These are phyloP conservation scores for Aspergillus brunneoviolaceus DNA, from an alignment of 2,329 filamentous ascomycete species.

Conservation along the genomic window DNA sequence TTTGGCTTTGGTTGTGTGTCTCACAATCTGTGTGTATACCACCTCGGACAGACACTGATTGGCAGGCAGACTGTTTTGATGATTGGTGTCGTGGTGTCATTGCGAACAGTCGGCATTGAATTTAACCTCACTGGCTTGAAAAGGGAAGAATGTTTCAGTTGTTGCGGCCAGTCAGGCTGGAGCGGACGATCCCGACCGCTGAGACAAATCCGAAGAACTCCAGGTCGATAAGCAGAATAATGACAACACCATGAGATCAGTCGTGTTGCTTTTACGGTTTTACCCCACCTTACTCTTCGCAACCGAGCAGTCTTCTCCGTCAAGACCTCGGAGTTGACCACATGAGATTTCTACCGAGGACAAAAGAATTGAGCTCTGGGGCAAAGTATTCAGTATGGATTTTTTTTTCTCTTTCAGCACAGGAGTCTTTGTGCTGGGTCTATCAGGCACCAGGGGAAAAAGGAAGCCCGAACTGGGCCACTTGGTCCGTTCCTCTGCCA, in stretches of 20 bases:
- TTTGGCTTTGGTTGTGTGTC: background rate
- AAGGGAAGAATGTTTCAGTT: background rate
- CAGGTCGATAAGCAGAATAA: background rate
- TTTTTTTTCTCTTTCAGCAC: too few relatives aligned
- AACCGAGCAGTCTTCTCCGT: too few relatives aligned
- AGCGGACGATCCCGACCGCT: constrained; percentile 1
- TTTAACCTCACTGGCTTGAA: background rate
- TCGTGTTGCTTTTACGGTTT: background rate
- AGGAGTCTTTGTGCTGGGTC: too few relatives aligned
- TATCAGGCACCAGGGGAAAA: background rate
- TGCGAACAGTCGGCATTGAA: background rate
- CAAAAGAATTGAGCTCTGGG: too few relatives aligned
- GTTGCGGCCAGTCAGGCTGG: background rate
- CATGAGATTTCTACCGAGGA: too few relatives aligned
- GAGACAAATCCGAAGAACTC: background rate
- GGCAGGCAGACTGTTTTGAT: background rate
- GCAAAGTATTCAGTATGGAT: too few relatives aligned
- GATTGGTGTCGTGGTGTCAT: background rate
- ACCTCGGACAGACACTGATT: too few relatives aligned
- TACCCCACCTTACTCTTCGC: background rate
- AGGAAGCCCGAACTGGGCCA: background rate
- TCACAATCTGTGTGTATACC: background rate
- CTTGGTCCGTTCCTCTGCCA: constrained; percentile 4
- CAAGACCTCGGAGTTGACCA: too few relatives aligned
- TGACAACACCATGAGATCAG: constrained; percentile 6